These are phyloP conservation scores for Colletotrichum noveboracense DNA, from an alignment of 2,329 filamentous ascomycete genomes.

Conservation along the genomic window DNA sequence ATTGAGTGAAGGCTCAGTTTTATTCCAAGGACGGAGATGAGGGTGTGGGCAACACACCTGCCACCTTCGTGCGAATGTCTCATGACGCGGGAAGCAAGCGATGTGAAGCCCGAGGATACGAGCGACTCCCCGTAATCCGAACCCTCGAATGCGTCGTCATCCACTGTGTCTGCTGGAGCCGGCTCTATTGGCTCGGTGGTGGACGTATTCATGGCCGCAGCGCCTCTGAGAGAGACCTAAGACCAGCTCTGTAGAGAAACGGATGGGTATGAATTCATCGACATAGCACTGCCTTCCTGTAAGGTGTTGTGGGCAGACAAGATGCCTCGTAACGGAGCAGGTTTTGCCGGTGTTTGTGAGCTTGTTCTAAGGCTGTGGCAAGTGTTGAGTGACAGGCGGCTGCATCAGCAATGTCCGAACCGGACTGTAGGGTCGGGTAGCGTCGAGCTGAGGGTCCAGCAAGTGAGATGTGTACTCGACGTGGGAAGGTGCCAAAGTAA, in stretches of 20 bases:
- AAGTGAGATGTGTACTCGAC: not conserved
- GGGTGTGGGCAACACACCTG: constrained; percentile 10
- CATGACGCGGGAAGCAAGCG: constrained; percentile 30
- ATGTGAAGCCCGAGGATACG: constrained; percentile 44
- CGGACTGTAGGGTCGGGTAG: not conserved
- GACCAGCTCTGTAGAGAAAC: not conserved
- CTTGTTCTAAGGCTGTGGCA: not conserved
- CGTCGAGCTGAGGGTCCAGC: not conserved
- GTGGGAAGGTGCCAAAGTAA: not conserved
- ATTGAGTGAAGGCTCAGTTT: not conserved
- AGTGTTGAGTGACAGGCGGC: not conserved
- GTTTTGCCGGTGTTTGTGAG: not conserved
- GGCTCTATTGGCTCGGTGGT: constrained; percentile 16
- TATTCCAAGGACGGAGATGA: not conserved
- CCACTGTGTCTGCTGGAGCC: constrained; percentile 1
- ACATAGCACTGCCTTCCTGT: not conserved
- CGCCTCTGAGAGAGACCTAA: not conserved
- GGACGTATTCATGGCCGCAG: constrained; percentile 7
- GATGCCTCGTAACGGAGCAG: not conserved
- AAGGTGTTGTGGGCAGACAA: not conserved
- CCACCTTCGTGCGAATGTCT: constrained; percentile 21
- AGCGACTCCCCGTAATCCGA: constrained; percentile 44
- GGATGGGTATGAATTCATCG: not conserved
- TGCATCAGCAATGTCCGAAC: not conserved
- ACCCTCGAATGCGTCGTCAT: constrained; percentile 26